Percentiles rank a stretch among this genome's conserved stretches.
Evolutionary conservation across 2,329 filamentous ascomycete genomes (phyloP).

Genomic region (Fonsecaea nubica): DNA sequence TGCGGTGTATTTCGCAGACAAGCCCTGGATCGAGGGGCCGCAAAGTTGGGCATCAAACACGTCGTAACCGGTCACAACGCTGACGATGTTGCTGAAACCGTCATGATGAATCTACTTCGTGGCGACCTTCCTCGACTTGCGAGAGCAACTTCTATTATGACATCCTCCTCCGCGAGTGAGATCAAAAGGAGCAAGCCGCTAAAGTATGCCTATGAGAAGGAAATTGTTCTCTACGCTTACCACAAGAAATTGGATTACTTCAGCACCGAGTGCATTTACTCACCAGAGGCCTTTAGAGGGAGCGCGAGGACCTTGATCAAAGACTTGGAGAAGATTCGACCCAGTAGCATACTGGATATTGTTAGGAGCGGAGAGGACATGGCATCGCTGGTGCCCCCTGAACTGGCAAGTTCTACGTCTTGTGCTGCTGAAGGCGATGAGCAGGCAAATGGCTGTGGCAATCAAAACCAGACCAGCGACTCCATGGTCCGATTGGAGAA

Average conservation of each 20-base stretch:
- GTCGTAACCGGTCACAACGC: constrained; percentile 98
- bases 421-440: constrained; percentile 45
- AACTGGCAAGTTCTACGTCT: constrained; percentile 52
- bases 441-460: constrained; percentile 74
- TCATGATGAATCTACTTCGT: constrained; percentile 94
- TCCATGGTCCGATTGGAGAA: constrained; percentile 86
- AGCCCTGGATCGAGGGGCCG: constrained; percentile 89
- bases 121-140: constrained; percentile 88
- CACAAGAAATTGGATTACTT: constrained; percentile 98
- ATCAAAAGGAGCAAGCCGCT: constrained; percentile 95
- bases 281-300: constrained; percentile 92
- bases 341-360: constrained; percentile 93
- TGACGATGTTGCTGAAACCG: constrained; percentile 95
- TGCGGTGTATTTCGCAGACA: constrained; percentile 96
- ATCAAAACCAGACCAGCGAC: constrained; percentile 68
- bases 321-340: constrained; percentile 88
- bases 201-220: constrained; percentile 98
- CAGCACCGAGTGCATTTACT: constrained; percentile 98
- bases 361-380: constrained; percentile 96
- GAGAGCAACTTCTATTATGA: constrained; percentile 89
- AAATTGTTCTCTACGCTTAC: constrained; percentile 96
- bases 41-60: constrained; percentile 83
- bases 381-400: constrained; percentile 78
- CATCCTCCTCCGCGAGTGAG: constrained; percentile 75
- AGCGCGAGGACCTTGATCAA: constrained; percentile 93